Evolutionary conservation across 768 basidiomycete genomes (phyloP).

Genomic region (Calocera cornea): DNA sequence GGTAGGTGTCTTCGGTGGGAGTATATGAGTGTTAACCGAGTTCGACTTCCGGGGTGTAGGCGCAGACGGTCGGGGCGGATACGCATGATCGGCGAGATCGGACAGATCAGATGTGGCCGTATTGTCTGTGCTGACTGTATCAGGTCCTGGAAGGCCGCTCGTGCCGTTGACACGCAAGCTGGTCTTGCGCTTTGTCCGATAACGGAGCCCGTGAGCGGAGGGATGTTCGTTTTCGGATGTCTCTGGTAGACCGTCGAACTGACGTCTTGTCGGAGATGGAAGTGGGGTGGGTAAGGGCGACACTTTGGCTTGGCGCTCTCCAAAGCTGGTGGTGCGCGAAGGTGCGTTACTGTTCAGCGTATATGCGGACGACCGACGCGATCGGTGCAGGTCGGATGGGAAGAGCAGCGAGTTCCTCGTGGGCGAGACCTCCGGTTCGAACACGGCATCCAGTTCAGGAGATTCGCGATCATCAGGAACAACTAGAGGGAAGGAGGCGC

Average conservation of each 20-base stretch:
- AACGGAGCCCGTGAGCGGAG: neutral
- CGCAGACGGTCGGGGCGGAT: neutral
- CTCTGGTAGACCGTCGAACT: neutral
- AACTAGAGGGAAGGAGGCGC: neutral
- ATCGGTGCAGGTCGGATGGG: neutral
- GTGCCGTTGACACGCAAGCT: neutral
- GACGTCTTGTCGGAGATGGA: neutral
- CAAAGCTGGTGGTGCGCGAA: neutral
- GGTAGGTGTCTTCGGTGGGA: neutral
- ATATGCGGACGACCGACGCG: neutral
- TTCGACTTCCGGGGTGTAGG: neutral
- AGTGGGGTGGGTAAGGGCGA: neutral
- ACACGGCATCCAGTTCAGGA: neutral
- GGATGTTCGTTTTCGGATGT: neutral
- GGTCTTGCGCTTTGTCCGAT: neutral
- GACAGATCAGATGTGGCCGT: neutral
- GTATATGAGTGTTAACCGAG: neutral
- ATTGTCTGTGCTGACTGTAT: neutral
- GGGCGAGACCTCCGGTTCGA: neutral
- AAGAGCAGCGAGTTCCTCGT: neutral
- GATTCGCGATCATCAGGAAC: neutral
- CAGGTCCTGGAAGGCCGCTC: neutral
- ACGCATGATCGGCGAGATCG: neutral
- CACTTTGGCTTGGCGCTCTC: neutral
- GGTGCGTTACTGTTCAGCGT: neutral